Evolutionary conservation across 1,284 basidiomycete species (phyloP), one percentile per base, ranked within the genome.

Genomic region (Cutaneotrichosporon sp.): DNA sequence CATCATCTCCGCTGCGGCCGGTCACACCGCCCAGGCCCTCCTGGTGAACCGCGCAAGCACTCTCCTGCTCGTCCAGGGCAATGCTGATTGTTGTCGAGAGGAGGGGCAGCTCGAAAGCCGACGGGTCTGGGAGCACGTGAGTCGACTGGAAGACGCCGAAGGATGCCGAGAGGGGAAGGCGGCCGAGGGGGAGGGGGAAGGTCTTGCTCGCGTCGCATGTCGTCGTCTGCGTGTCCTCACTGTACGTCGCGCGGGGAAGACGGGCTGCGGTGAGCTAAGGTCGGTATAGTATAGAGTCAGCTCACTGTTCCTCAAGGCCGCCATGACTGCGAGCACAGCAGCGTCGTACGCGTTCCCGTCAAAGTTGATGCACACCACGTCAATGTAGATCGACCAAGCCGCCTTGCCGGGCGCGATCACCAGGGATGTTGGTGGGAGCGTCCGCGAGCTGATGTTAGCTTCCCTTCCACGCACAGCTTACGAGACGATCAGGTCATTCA

Each of bases 311-410:
- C 83, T 84, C 52, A 99, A 81, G 4, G 95, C 94, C 14, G 89
- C 87, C 53, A 93, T 86, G 81, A 95, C 90, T 0, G 93, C 92
- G 16, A 97, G 76, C 2, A 97, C 82, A 0, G 91, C 85, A 0
- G 95, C 92, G 67, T 99, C 95, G 67, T 97, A 91, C 1, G 86
- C 89, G 72, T 97, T 97, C 10, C 95, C 95, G 76, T 99, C 95
- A 71, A 94, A 95, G 80, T 95, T 97, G 70, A 99, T 90, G 78
- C 94, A 97, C 5, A 89, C 91, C 31, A 92, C 87, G 67, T 99
- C 95, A 66, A 98, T 84, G 77, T 97, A 97, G 18, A 99, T 82
- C 25, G 89, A 88, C 93, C 94, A 99, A 0, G 84, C 93, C 0
- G 91, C 84, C 76, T 89, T 90, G 4, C 87, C 87, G 0, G 86